Percentiles rank a stretch among this genome's conserved stretches.
Evolutionary conservation across 2,329 filamentous ascomycete species (phyloP).

Genomic region (Chaetomiaceae sp.): DNA sequence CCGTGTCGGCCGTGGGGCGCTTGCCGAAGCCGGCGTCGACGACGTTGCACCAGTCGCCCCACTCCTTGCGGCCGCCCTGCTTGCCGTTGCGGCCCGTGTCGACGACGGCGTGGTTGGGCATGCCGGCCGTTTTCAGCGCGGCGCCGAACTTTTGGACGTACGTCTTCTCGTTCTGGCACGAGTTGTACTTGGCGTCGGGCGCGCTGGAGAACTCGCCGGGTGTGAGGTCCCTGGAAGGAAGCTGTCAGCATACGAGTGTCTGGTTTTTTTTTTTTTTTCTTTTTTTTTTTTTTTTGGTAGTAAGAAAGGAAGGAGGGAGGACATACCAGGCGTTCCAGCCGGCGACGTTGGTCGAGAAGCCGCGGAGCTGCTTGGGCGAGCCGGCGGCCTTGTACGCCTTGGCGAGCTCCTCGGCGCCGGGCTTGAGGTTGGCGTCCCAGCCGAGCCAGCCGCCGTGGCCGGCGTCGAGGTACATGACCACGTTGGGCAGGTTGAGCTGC

Average conservation of each 20-base stretch:
- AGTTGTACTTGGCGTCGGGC: constrained; percentile 39
- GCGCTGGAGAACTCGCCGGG: constrained; percentile 41
- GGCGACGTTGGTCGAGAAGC: constrained; percentile 38
- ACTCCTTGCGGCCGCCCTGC: constrained; percentile 39
- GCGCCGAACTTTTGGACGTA: constrained; percentile 40
- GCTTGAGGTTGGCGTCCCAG: constrained; percentile 53
- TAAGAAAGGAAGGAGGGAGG: not conserved
- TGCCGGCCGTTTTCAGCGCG: constrained; percentile 36
- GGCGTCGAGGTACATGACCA: constrained; percentile 60
- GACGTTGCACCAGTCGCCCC: constrained; percentile 51
- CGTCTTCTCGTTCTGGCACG: constrained; percentile 40
- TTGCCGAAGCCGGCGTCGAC: constrained; percentile 57
- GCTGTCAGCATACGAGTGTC: not conserved
- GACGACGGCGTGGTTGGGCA: constrained; percentile 41
- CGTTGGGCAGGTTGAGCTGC: constrained; percentile 55
- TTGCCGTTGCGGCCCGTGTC: constrained; percentile 41
- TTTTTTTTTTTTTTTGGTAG: not conserved
- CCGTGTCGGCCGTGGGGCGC: constrained; percentile 54
- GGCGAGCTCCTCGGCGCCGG: constrained; percentile 38
- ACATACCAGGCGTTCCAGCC: constrained; percentile 38
- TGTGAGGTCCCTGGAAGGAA: constrained; percentile 25
- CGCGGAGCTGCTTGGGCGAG: constrained; percentile 37
- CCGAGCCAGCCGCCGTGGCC: constrained; percentile 63
- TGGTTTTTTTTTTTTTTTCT: no score
- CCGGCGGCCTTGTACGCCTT: constrained; percentile 36